A percentile compares a stretch with the other conserved stretches of the same genome.
Conservation (phyloP, 805 yeast species). For the Crinitomyces ghanaensis region DNA sequence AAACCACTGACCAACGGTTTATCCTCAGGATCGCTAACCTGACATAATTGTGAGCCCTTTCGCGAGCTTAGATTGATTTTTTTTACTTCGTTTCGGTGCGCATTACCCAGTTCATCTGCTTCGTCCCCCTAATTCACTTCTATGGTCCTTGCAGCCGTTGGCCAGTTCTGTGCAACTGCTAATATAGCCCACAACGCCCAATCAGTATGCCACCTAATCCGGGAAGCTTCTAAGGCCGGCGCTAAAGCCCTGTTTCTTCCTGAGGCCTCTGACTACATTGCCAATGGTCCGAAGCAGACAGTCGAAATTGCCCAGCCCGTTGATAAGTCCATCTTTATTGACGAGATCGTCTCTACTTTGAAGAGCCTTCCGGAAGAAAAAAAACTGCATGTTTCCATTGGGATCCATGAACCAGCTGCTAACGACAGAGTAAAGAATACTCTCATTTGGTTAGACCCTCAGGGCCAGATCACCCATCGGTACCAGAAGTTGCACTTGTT, state of each 20-base stretch:
- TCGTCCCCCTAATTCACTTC: no score
- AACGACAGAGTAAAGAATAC: conserved; percentile 52
- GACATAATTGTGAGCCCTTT: no score
- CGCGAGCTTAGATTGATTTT: no score
- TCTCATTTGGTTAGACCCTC: conserved; percentile 53
- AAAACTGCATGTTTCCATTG: conserved; percentile 61
- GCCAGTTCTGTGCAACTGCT: conserved; percentile 72
- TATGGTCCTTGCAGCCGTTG: conserved; percentile 68
- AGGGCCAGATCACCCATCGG: conserved; percentile 53
- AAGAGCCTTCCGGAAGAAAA: conserved; percentile 30
- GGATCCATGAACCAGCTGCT: conserved; percentile 67
- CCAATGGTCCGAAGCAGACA: conserved; percentile 54
- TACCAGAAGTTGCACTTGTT: conserved; percentile 85
- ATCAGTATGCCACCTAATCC: conserved; percentile 47
- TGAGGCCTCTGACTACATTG: conserved; percentile 84
- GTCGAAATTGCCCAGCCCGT: conserved; percentile 42
- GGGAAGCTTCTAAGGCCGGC: conserved; percentile 47
- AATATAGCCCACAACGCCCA: conserved; percentile 47
- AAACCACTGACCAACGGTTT: no score
- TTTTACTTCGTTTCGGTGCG: no score
- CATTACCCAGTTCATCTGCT: no score
- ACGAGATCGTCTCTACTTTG: conserved; percentile 37
- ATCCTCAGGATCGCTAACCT: no score
- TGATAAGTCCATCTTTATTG: conserved; percentile 30
- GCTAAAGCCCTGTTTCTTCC: conserved; percentile 74